Evolutionary conservation across 1,284 basidiomycete species (phyloP).

Genomic region (Irpex lacteus): DNA sequence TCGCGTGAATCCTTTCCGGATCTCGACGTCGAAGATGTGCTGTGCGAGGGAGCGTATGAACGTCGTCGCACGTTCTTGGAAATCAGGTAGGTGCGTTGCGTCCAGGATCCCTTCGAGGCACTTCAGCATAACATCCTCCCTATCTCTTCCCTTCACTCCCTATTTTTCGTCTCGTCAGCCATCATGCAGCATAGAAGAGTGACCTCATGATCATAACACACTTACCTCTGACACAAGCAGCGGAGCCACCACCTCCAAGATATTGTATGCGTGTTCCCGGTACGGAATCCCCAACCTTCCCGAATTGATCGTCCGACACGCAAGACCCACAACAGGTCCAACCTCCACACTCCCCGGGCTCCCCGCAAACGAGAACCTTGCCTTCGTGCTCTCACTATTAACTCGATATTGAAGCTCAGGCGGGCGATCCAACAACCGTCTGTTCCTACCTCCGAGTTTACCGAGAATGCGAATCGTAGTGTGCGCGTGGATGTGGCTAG

Average conservation of each 20-base stretch:
- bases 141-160: slow-evolving; percentile 73
- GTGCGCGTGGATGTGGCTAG: slow-evolving; percentile 90
- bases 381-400: slow-evolving; percentile 65
- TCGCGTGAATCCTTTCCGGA: slow-evolving; percentile 50
- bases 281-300: slow-evolving; percentile 59
- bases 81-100: slow-evolving; percentile 69
- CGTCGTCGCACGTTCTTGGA: slow-evolving; percentile 65
- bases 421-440: slow-evolving; percentile 84
- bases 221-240: slow-evolving; percentile 77
- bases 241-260: slow-evolving; percentile 74
- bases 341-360: slow-evolving; percentile 71
- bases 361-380: slow-evolving; percentile 76
- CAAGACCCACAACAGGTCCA: slow-evolving; percentile 70
- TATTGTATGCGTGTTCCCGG: slow-evolving; percentile 75
- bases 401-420: slow-evolving; percentile 73
- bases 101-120: slow-evolving; percentile 82
- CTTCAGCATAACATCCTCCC: slow-evolving; percentile 70
- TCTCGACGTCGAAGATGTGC: slow-evolving; percentile 66
- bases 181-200: slow-evolving; percentile 2
- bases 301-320: slow-evolving; percentile 56
- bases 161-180: slow-evolving; percentile 26
- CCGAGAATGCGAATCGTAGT: slow-evolving; percentile 96
- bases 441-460: slow-evolving; percentile 94
- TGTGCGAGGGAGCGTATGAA: slow-evolving; percentile 69
- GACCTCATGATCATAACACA: too few relatives aligned